Evolutionary conservation across 75 land plant species (phyloP), one percentile per base, ranked within the genome.

Genomic region (Selaginella moellendorffii): DNA sequence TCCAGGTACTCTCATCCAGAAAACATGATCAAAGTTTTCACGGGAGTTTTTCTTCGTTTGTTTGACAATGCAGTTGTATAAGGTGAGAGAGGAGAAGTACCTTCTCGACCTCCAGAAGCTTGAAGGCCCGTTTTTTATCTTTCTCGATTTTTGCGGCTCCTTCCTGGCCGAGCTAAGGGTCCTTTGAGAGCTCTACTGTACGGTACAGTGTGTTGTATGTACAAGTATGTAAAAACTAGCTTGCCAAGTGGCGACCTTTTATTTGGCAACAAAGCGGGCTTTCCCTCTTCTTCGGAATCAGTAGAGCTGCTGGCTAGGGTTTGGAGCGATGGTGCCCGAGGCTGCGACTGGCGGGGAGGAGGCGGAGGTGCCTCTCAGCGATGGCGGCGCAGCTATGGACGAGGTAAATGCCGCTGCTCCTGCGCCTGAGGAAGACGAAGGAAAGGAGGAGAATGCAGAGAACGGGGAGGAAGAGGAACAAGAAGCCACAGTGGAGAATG

Each of bases 151-250:
- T 0, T 87, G 92, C 70, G 92, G 88, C 1, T 80, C 88, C 2
- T 87, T 87, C 63, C 85, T 87, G 58, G 85, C 88, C 25, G 90
- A 87, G 71, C 78, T 87, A 25, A 79, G 89, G 20, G 83, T 87
- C 12, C 81, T 64, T 27, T 77, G 79, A 77, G n/a, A n/a, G n/a
- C n/a, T n/a, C n/a, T n/a, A n/a, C n/a, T n/a, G n/a, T n/a, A n/a
- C n/a, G n/a, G n/a, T n/a, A n/a, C n/a, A n/a, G n/a, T n/a, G n/a
- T n/a, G n/a, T n/a, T n/a, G n/a, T n/a, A n/a, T n/a, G n/a, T n/a
- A n/a, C n/a, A n/a, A n/a, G n/a, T n/a, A n/a, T n/a, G n/a, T n/a
- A n/a, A n/a, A n/a, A n/a, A n/a, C n/a, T n/a, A n/a, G n/a, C n/a
- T n/a, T n/a, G n/a, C n/a, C n/a, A n/a, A n/a, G n/a, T n/a, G n/a